These are phyloP conservation scores for Cytospora schulzeri DNA, from an alignment of 2,329 filamentous ascomycete species.

Conservation along the genomic window DNA sequence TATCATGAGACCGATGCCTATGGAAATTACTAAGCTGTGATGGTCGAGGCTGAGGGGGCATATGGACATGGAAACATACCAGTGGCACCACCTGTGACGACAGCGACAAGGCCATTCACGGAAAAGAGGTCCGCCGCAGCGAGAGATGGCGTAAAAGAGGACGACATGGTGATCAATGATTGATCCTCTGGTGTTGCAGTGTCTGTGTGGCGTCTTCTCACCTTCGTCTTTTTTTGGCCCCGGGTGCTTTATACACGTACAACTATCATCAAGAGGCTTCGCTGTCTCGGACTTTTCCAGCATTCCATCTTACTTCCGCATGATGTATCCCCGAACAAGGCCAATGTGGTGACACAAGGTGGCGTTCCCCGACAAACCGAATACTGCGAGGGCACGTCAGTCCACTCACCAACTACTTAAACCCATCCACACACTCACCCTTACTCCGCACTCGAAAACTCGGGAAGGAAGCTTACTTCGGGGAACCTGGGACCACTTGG, in stretches of 20 bases:
- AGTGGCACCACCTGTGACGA: conserved; percentile 26
- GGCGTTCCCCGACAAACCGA: no score
- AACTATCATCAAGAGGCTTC: no score
- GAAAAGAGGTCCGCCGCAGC: conserved; percentile 21
- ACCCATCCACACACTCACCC: no score
- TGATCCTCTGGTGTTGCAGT: background rate
- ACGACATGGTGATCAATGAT: background rate
- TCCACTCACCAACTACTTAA: no score
- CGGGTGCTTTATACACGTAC: background rate
- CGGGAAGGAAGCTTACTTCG: background rate
- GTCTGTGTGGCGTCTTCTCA: background rate
- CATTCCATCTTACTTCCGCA: no score
- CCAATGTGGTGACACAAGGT: no score
- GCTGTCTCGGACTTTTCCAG: no score
- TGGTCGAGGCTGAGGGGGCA: background rate
- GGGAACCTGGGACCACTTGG: background rate
- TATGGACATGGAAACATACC: conserved; percentile 8
- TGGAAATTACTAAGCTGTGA: background rate
- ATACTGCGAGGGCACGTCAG: no score
- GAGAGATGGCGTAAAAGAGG: background rate
- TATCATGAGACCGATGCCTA: conserved; percentile 33
- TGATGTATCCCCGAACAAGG: no score
- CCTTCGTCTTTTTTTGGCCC: background rate
- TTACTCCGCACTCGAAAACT: background rate
- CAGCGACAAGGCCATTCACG: conserved; percentile 20